phyloP scores from a whole-genome alignment of 2,329 filamentous ascomycete species.

The Pseudogymnoascus destructans region DNA sequence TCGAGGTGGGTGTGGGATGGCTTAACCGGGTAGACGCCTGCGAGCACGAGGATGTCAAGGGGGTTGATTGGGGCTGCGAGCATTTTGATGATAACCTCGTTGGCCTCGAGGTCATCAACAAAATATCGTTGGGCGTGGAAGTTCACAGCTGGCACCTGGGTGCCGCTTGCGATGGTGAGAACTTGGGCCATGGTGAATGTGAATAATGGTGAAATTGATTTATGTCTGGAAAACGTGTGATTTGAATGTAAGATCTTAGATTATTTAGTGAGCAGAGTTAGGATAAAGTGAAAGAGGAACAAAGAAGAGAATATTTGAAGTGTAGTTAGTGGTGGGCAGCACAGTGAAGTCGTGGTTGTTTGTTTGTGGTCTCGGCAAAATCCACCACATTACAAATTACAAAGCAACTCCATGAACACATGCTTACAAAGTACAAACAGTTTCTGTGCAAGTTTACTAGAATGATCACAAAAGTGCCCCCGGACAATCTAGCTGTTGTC shows the following conservation, averaged over 20 bases:
- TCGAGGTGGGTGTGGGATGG: neutral
- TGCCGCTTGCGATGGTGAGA: neutral
- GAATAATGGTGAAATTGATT: neutral
- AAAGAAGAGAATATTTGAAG: neutral
- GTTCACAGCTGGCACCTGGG: neutral
- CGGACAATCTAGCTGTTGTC: neutral
- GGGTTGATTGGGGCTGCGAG: neutral
- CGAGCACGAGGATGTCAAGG: neutral
- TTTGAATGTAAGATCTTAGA: neutral
- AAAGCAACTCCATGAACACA: neutral
- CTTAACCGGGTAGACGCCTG: neutral
- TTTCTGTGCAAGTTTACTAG: neutral
- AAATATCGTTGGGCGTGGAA: neutral
- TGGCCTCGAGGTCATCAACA: neutral
- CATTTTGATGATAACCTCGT: neutral
- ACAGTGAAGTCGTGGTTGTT: neutral
- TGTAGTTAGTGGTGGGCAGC: neutral
- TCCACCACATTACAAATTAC: neutral
- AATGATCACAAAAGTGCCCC: neutral
- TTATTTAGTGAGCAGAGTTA: neutral
- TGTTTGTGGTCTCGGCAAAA: slow-evolving; percentile 1
- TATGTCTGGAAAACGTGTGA: neutral
- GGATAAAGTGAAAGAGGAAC: neutral
- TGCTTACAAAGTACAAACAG: neutral
- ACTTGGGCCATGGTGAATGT: neutral